A percentile compares a stretch with the other conserved stretches of the same genome.
Evolutionary conservation across 768 basidiomycete genomes (phyloP).

Genomic region (Calocera viscosa): DNA sequence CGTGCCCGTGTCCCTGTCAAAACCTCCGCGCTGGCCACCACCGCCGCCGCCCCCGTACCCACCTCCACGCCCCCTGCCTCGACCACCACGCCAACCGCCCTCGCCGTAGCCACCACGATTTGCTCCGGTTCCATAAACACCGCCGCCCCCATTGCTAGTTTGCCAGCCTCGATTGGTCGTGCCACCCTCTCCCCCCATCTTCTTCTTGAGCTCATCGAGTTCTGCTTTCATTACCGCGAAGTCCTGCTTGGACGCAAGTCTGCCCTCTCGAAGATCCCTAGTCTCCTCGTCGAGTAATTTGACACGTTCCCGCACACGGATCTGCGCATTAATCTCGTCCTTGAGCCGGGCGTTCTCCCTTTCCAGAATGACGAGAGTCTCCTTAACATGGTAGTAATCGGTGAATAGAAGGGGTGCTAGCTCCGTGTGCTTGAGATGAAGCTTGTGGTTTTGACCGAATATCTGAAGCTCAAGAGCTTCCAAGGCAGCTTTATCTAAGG

Average conservation of each 20-base stretch:
- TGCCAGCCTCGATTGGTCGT: background rate
- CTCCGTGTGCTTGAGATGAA: background rate
- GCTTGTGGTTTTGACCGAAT: background rate
- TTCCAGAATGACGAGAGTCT: background rate
- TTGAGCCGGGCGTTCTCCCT: background rate
- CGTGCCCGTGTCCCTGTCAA: too few relatives aligned
- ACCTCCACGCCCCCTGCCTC: too few relatives aligned
- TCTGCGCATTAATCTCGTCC: background rate
- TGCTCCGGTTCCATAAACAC: background rate
- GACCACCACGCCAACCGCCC: too few relatives aligned
- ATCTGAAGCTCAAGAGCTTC: background rate
- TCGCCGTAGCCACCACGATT: too few relatives aligned
- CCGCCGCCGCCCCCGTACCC: too few relatives aligned
- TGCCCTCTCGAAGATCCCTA: too few relatives aligned
- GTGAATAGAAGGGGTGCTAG: background rate
- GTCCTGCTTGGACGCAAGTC: background rate
- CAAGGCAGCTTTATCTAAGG: background rate
- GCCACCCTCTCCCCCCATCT: background rate
- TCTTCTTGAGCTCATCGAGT: background rate
- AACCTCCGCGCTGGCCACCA: too few relatives aligned
- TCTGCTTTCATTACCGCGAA: background rate
- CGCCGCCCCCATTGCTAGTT: background rate
- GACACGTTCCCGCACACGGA: background rate
- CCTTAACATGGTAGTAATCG: too few relatives aligned
- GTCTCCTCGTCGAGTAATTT: background rate